Evolutionary conservation across 192 early-diverging fungal species (phyloP).

Genomic region (Entophlyctis helioformis): DNA sequence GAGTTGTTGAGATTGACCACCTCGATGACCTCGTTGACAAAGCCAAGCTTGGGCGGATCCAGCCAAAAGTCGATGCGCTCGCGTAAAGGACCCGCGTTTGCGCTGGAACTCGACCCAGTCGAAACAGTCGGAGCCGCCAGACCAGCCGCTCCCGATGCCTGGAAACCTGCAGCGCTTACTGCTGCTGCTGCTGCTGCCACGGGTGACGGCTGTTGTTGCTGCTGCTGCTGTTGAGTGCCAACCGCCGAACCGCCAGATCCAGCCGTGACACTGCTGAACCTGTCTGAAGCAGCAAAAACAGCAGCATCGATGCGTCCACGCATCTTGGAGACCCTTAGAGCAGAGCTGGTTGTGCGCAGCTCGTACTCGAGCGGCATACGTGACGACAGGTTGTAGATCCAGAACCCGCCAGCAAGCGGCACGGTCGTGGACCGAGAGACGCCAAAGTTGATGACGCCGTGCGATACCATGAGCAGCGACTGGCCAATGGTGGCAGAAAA

Average conservation of each 20-base stretch:
- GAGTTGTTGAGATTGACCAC: conserved; percentile 63
- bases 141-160: too few relatives aligned
- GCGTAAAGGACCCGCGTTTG: background rate
- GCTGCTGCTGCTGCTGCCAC: too few relatives aligned
- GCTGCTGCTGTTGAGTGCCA: too few relatives aligned
- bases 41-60: conserved; percentile 38
- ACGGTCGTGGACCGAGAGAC: conserved; percentile 28
- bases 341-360: too few relatives aligned
- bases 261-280: too few relatives aligned
- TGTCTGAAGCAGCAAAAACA: too few relatives aligned
- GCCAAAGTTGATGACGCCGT: conserved; percentile 57
- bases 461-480: conserved; percentile 57
- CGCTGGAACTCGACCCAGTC: background rate
- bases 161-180: too few relatives aligned
- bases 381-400: conserved; percentile 56
- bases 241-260: too few relatives aligned
- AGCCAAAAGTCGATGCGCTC: conserved; percentile 47
- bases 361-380: conserved; percentile 53
- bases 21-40: conserved; percentile 46
- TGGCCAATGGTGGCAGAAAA: conserved; percentile 73
- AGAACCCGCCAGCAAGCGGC: conserved; percentile 48
- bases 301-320: too few relatives aligned
- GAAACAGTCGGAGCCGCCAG: background rate
- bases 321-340: too few relatives aligned
- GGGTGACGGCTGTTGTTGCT: too few relatives aligned